A percentile compares a stretch with the other conserved stretches of the same genome.
Conservation (phyloP, 75 land plant genomes). For the Gnetum montanum region DNA sequence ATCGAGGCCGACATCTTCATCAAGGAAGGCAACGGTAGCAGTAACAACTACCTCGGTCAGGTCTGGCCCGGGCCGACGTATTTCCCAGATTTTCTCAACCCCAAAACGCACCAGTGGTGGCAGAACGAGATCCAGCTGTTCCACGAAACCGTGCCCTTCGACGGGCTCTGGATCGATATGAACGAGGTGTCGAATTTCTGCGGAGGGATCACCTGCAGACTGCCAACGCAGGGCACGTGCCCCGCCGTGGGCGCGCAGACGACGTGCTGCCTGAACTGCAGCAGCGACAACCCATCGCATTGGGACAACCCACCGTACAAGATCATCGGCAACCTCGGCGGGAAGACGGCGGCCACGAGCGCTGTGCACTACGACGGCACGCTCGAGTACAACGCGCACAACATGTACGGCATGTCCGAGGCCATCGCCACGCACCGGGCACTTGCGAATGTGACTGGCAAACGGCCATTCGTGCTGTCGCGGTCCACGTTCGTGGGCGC, state of each 20-base stretch:
- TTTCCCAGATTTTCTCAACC: conserved; percentile 84
- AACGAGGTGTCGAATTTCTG: conserved; percentile 47
- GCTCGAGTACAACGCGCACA: conserved; percentile 67
- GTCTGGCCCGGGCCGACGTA: conserved; percentile 94
- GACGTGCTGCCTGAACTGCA: conserved; percentile 26
- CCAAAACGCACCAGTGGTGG: conserved; percentile 45
- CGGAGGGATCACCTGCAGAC: conserved; percentile 21
- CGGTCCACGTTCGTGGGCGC: conserved; percentile 69
- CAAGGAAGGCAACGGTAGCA: conserved; percentile 46
- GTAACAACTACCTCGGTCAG: conserved; percentile 50
- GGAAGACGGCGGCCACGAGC: conserved; percentile 43
- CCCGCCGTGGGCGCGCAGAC: conserved; percentile 12
- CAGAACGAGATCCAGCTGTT: conserved; percentile 42
- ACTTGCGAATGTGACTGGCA: conserved; percentile 21
- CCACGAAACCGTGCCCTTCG: conserved; percentile 50
- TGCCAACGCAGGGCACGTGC: conserved; percentile 15
- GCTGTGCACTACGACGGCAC: conserved; percentile 36
- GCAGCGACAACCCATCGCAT: conserved; percentile 14
- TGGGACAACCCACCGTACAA: conserved; percentile 73
- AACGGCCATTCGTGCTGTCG: conserved; percentile 63
- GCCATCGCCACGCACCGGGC: conserved; percentile 52
- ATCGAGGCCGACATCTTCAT: conserved; percentile 53
- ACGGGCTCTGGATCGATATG: conserved; percentile 91
- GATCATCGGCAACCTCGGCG: conserved; percentile 37
- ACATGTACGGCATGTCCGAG: conserved; percentile 63